Percentiles rank a stretch among this genome's conserved stretches.
Conservation (phyloP, 2,329 filamentous ascomycete species). For the Ambrosiella xylebori region DNA sequence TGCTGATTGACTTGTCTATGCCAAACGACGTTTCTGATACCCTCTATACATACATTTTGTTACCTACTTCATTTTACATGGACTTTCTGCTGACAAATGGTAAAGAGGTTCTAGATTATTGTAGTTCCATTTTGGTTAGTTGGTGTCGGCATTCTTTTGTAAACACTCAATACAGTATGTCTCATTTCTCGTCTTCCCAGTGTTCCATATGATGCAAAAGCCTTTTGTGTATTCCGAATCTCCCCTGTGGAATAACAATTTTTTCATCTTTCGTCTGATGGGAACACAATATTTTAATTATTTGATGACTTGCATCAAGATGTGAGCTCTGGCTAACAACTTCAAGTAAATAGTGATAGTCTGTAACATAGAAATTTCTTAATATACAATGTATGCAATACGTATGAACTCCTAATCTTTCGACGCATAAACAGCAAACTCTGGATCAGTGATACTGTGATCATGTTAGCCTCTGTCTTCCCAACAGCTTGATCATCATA, state of each 20-base stretch:
- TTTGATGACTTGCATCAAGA: neutral
- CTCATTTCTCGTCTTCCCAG: neutral
- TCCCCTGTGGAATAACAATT: slow-evolving; percentile 11
- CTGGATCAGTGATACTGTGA: slow-evolving; percentile 16
- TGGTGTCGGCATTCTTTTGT: neutral
- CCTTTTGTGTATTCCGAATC: slow-evolving; percentile 12
- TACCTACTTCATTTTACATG: neutral
- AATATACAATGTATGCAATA: slow-evolving; percentile 14
- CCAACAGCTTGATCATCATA: slow-evolving; percentile 17
- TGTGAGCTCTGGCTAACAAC: neutral
- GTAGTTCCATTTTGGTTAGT: neutral
- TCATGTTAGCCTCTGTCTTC: neutral
- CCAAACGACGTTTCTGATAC: slow-evolving; percentile 25
- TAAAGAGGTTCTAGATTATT: neutral
- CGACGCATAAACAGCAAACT: slow-evolving; percentile 31
- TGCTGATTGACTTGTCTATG: slow-evolving; percentile 37
- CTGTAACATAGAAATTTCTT: neutral
- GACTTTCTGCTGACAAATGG: slow-evolving; percentile 1
- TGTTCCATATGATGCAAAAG: slow-evolving; percentile 11
- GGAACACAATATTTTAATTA: neutral
- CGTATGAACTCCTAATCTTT: slow-evolving; percentile 14
- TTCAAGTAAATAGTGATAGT: neutral
- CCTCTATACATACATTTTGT: neutral
- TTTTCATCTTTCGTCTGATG: slow-evolving; percentile 14
- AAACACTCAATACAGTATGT: slow-evolving; percentile 8